Base-by-base conservation (phyloP, 164 flowering plant genomes). In the Saururus chinensis region DNA sequence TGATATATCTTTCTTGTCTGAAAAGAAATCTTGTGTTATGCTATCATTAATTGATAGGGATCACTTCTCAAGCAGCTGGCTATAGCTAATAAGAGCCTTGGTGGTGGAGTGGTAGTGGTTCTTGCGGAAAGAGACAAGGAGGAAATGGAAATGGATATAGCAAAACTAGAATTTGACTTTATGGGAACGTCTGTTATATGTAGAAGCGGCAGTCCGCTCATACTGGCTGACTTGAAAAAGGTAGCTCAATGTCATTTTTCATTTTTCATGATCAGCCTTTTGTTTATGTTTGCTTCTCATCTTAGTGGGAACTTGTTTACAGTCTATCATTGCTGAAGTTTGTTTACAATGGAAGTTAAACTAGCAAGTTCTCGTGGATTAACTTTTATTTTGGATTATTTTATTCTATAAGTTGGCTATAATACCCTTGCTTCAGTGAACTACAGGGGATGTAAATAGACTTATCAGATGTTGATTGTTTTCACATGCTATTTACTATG, bases 61-160 rank as follows among this genome's bases (percentile, higher is more conserved):
- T 88, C 98, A 71, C 95, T 92, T 70, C 67, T 92, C 72, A 92
- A 92, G 86, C 98, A 92, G 71, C 80, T 88, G 56, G 95, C 92
- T 60, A 87, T 92, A 64, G 98, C 98, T 66, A 92, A 89, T 77
- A 87, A 85, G 77, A 89, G 96, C 73, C 52, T 87, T 60, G 95
- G 98, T 65, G 98, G 98, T 26, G 95, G 96, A 37, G 89, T 87
- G 59, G 73, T 92, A 51, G 98, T 92, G 65, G 96, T 92, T 26
- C 89, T 92, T 63, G 96, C 98, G 25, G 98, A 92, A 79, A 81
- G 96, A 68, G 96, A 92, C 75, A 92, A 92, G 79, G 95, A 92
- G 63, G 95, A 92, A 73, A 92, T 92, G 98, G 98, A 92, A 74
- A 73, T 81, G 79, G 98, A 89, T 53, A 92, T 89, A 66, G 82